Conservation (phyloP, 164 flowering plant genomes). For the Pachysandra terminalis region DNA sequence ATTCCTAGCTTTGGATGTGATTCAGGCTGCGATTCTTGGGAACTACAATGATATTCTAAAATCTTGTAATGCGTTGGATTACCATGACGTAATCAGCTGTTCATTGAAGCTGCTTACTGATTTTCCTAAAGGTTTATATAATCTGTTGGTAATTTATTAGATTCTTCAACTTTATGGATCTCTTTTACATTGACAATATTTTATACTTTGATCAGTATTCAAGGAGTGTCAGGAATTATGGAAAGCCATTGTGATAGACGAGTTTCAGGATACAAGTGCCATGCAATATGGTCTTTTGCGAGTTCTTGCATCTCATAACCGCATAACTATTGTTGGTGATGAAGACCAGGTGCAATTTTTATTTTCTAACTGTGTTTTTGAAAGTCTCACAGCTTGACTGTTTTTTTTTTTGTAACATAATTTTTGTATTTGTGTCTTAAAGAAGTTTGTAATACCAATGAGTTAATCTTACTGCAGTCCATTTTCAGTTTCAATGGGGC, state of each 20-base stretch:
- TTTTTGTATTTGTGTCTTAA: neutral
- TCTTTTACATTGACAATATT: neutral
- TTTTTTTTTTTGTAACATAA: neutral
- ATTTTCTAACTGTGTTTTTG: neutral
- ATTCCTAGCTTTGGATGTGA: conserved; percentile 22
- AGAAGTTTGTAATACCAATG: neutral
- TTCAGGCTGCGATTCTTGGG: conserved; percentile 68
- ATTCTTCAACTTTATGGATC: neutral
- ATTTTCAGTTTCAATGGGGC: conserved; percentile 98
- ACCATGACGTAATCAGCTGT: conserved; percentile 85
- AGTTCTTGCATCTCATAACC: conserved; percentile 73
- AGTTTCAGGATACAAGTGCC: conserved; percentile 96
- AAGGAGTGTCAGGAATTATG: conserved; percentile 65
- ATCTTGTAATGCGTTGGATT: conserved; percentile 93
- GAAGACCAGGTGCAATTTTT: conserved; percentile 79
- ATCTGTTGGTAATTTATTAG: neutral
- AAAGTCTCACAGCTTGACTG: neutral
- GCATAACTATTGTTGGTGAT: conserved; percentile 89
- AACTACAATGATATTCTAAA: conserved; percentile 61
- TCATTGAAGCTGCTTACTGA: conserved; percentile 73
- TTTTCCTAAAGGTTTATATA: conserved; percentile 69
- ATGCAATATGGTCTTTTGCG: conserved; percentile 76
- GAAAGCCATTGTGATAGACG: conserved; percentile 88
- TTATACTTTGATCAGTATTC: conserved; percentile 34
- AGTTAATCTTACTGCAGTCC: conserved; percentile 53